Conservation (phyloP, 169 alveolate genomes). For the Plasmodium adleri region DNA sequence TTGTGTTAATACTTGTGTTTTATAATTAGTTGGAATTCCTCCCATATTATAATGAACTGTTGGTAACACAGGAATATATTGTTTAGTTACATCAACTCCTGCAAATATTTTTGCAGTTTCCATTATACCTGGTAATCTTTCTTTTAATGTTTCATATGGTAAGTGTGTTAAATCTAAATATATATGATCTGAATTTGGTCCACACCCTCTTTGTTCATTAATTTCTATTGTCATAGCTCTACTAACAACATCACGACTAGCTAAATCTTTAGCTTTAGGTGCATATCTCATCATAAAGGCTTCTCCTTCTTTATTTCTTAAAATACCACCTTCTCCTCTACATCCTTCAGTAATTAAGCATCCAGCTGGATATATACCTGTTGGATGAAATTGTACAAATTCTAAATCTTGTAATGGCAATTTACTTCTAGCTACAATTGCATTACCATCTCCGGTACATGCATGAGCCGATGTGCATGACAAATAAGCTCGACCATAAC, state of each 20-base stretch:
- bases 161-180: constrained; percentile 95
- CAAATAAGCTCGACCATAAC: constrained; percentile 97
- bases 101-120: constrained; percentile 98
- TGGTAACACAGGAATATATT: constrained; percentile 98
- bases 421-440: constrained; percentile 94
- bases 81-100: constrained; percentile 95
- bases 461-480: constrained; percentile 99
- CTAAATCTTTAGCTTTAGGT: constrained; percentile 97
- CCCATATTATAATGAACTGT: constrained; percentile 99
- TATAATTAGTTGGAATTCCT: constrained; percentile 98
- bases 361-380: constrained; percentile 98
- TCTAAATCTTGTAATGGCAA: constrained; percentile 97
- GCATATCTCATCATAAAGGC: constrained; percentile 96
- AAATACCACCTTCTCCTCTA: constrained; percentile 99
- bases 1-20: constrained; percentile 92
- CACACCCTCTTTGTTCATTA: constrained; percentile 97
- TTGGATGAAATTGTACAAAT: constrained; percentile 99
- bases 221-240: constrained; percentile 98
- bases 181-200: constrained; percentile 95
- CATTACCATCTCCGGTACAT: constrained; percentile 98
- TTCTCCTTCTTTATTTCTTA: constrained; percentile 97
- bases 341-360: constrained; percentile 99
- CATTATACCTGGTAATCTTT: constrained; percentile 97
- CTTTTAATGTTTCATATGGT: constrained; percentile 93
- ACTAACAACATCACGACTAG: constrained; percentile 98